Percentiles rank a stretch among this genome's conserved stretches.
These are phyloP conservation scores for Geranium brycei DNA, from an alignment of 345 rosid genomes.

Conservation along the genomic window DNA sequence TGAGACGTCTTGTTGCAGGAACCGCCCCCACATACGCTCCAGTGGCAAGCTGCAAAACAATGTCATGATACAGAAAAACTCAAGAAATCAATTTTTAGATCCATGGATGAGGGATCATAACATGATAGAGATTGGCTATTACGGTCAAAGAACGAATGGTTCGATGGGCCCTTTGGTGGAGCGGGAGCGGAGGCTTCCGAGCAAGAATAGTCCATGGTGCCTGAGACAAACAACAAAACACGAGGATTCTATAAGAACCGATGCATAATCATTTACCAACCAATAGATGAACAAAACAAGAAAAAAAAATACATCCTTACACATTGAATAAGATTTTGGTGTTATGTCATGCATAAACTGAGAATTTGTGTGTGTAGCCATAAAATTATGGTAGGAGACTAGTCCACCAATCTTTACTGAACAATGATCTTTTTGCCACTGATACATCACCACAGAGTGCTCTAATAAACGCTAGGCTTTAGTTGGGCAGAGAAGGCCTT, in stretches of 20 bases:
- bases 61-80: neutral
- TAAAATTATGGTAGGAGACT: no score
- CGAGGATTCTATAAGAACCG: neutral
- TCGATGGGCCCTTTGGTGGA: conserved; percentile 24
- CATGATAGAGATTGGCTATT: conserved; percentile 5
- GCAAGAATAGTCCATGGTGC: conserved; percentile 45
- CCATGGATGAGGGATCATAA: neutral
- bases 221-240: conserved; percentile 15
- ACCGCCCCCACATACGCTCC: conserved; percentile 75
- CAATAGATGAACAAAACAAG: no score
- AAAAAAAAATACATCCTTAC: no score
- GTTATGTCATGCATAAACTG: no score
- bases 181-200: conserved; percentile 32
- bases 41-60: conserved; percentile 38
- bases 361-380: no score
- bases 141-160: conserved; percentile 41
- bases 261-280: no score
- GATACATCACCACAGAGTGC: no score
- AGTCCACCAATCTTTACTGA: no score
- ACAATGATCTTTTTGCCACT: no score
- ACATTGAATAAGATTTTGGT: no score
- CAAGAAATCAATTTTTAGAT: neutral
- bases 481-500: no score
- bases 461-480: no score
- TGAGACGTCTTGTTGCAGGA: conserved; percentile 43